Evolutionary conservation across 305 asterid genomes (phyloP).

Genomic region (Solanum hybrid): DNA sequence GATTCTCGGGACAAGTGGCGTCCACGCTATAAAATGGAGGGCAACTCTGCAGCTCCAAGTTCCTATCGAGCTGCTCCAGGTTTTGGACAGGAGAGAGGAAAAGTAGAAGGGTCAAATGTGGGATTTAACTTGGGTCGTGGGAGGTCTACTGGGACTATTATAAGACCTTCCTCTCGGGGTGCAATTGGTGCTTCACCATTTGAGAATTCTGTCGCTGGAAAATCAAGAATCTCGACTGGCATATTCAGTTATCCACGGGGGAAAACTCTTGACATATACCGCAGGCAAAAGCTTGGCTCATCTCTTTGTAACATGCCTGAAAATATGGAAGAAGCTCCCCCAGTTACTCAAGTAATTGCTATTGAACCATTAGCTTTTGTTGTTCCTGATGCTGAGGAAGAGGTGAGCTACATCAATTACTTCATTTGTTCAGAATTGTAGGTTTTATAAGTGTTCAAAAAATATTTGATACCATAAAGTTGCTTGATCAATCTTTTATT

Average conservation of each 20-base stretch:
- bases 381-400: slow-evolving; percentile 73
- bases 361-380: slow-evolving; percentile 82
- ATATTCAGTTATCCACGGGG: slow-evolving; percentile 75
- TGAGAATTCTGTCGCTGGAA: slow-evolving; percentile 51
- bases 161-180: slow-evolving; percentile 39
- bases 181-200: slow-evolving; percentile 43
- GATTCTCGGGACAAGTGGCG: slow-evolving; percentile 99
- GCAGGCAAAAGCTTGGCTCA: slow-evolving; percentile 49
- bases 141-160: slow-evolving; percentile 39
- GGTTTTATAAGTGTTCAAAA: not conserved
- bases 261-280: slow-evolving; percentile 84
- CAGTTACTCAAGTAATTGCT: slow-evolving; percentile 41
- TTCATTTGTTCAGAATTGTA: not conserved
- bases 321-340: slow-evolving; percentile 56
- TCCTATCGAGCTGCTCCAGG: slow-evolving; percentile 90
- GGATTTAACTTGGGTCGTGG: slow-evolving; percentile 95
- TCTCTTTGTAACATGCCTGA: slow-evolving; percentile 40
- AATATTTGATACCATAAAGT: not conserved
- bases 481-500: slow-evolving; percentile 18
- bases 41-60: slow-evolving; percentile 49
- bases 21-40: slow-evolving; percentile 95
- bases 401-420: slow-evolving; percentile 37
- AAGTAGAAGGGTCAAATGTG: slow-evolving; percentile 54
- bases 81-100: slow-evolving; percentile 79
- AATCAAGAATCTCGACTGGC: slow-evolving; percentile 20